Evolutionary conservation across 805 yeast genomes (phyloP), one percentile per base, ranked within the genome.

Genomic region (Yamadazyma insecticola): DNA sequence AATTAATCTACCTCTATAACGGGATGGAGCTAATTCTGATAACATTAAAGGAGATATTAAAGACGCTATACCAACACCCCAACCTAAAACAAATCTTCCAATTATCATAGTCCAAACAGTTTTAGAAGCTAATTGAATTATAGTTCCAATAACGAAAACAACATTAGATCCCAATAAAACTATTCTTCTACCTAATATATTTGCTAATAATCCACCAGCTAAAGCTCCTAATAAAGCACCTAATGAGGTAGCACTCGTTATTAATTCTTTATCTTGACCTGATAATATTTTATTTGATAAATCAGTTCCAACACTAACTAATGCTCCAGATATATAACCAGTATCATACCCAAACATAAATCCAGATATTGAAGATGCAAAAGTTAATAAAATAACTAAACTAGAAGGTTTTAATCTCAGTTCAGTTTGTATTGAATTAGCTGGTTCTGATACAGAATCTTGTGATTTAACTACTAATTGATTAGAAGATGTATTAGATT

Each of bases 341-440:
- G 97, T 90, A 57, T 90, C 98, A 52, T 90, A 90, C 45, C 98
- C 98, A 60, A 90, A 90, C 87, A 90, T 77, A 60, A 89, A 87
- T 1, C 97, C 97, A 0, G 96, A 88, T 40, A 90, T 81, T 6
- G 96, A 88, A 0, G 96, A 77, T 16, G 79, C 78, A 30, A 79
- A 65, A 1, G 95, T 84, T 31, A 88, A 58, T 16, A 74, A 58
- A 15, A 87, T 61, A 29, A 88, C 86, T 47, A 84, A 59, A 6
- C 67, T 57, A 8, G 92, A 70, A 3, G 85, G 79, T 35, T 60
- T 69, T n/a, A n/a, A n/a, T n/a, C n/a, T n/a, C n/a, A n/a, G n/a
- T n/a, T n/a, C n/a, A n/a, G n/a, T n/a, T n/a, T n/a, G n/a, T n/a
- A n/a, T 27, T 22, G 26, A n/a, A n/a, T n/a, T n/a, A n/a, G n/a